Evolutionary conservation across 345 rosid genomes (phyloP), one percentile per base, ranked within the genome.

Genomic region (rapeseed (Brassica napus)): DNA sequence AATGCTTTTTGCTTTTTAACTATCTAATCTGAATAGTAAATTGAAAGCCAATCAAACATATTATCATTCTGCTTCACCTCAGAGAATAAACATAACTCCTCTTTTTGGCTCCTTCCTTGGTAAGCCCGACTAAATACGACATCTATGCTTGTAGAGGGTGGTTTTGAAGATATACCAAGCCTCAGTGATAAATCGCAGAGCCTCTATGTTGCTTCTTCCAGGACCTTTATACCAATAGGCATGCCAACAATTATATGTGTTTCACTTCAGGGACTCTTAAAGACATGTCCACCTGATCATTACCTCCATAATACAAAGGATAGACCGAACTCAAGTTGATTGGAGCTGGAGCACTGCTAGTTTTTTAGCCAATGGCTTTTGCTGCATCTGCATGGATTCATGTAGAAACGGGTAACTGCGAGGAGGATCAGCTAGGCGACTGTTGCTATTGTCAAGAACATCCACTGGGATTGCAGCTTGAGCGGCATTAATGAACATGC

Each of bases 101-200:
- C 93, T 85, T 83, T 84, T 44, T 73, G 74, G 77, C 77, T 85
- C 47, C 69, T 84, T 52, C 80, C 83, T 11, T 49, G 58, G 69
- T 79, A 77, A 65, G 47, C 88, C 23, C 70, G 87, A 84, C 78
- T 83, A 14, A 68, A 82, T 68, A 78, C 86, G 64, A 72, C 79
- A 57, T 80, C 88, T 81, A 28, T 55, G 74, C 83, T 85, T 69
- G 60, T 72, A 30, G 76, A 77, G 1, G 87, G 79, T 44, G 87
- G 83, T 49, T 88, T 88, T 47, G 89, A 81, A 32, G 82, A 83
- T 60, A 76, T 81, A 81, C 98, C 93, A 77, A 95, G 87, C 84
- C 96, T 85, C 84, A 93, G 83, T 26, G 97, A 90, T 52, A 95
- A 85, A 86, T 95, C 98, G 59, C 96, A 93, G 26, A 83, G 84